These are phyloP conservation scores for Acanthamoeba royreba DNA, from an alignment of 208 protist species.

Conservation along the genomic window DNA sequence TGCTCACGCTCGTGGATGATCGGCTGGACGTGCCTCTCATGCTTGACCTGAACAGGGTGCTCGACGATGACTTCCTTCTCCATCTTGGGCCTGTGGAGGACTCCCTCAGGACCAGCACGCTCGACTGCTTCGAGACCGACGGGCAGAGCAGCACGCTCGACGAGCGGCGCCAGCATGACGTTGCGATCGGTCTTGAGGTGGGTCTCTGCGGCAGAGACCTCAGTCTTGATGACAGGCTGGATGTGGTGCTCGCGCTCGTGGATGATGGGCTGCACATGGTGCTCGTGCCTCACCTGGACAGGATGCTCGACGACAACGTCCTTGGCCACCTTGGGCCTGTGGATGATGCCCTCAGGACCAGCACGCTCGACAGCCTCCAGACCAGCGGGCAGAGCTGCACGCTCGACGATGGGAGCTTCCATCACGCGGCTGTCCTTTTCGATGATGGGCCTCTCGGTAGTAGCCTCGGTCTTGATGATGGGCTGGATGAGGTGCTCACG, in stretches of 20 bases:
- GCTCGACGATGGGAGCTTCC: background rate
- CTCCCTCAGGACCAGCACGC: background rate
- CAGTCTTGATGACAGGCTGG: background rate
- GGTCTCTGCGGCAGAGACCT: background rate
- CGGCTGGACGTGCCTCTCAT: background rate
- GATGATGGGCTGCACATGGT: background rate
- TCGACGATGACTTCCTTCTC: background rate
- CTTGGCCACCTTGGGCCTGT: background rate
- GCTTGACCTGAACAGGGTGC: background rate
- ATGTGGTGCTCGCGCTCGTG: background rate
- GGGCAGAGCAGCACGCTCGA: background rate
- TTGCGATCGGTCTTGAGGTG: background rate
- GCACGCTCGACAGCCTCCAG: background rate
- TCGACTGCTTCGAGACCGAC: background rate
- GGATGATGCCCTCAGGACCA: background rate
- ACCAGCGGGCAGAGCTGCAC: background rate
- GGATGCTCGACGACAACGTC: background rate
- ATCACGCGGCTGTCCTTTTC: background rate
- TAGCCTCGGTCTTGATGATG: conserved; percentile 2
- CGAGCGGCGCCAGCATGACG: background rate
- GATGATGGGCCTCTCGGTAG: background rate
- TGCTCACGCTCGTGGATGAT: conserved; percentile 1
- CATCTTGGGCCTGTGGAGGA: background rate
- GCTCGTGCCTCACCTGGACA: background rate
- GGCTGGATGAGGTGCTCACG: background rate